Evolutionary conservation across 306 rosid genomes (phyloP).

Genomic region (Vigna radiata): DNA sequence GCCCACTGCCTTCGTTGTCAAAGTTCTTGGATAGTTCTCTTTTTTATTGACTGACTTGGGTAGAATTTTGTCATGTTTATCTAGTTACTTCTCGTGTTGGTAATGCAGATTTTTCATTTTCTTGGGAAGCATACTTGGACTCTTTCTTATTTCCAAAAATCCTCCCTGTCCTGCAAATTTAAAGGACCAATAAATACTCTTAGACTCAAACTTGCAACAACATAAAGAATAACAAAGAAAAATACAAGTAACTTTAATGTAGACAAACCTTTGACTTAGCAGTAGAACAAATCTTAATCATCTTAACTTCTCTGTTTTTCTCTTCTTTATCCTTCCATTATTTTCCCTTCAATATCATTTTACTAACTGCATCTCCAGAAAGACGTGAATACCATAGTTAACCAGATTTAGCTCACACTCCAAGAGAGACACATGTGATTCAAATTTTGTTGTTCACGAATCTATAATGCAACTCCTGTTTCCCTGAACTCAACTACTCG

Average conservation of each 20-base stretch:
- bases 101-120: conserved; percentile 44
- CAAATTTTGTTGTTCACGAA: too few relatives aligned
- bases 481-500: too few relatives aligned
- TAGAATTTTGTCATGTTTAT: conserved; percentile 59
- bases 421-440: too few relatives aligned
- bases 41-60: conserved; percentile 44
- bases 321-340: background rate
- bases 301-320: background rate
- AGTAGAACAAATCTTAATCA: background rate
- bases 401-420: too few relatives aligned
- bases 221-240: conserved; percentile 14
- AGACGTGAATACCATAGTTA: background rate
- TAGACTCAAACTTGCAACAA: conserved; percentile 16
- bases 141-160: conserved; percentile 51
- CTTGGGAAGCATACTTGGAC: background rate
- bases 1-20: conserved; percentile 4
- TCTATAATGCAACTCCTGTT: too few relatives aligned
- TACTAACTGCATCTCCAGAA: conserved; percentile 6
- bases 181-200: conserved; percentile 21
- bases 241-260: background rate
- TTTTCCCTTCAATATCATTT: background rate
- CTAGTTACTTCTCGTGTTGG: conserved; percentile 42
- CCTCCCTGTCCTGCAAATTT: conserved; percentile 59
- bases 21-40: conserved; percentile 38
- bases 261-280: background rate